Evolutionary conservation across 116 monocot genomes (phyloP).

Genomic region (Iris pallida): DNA sequence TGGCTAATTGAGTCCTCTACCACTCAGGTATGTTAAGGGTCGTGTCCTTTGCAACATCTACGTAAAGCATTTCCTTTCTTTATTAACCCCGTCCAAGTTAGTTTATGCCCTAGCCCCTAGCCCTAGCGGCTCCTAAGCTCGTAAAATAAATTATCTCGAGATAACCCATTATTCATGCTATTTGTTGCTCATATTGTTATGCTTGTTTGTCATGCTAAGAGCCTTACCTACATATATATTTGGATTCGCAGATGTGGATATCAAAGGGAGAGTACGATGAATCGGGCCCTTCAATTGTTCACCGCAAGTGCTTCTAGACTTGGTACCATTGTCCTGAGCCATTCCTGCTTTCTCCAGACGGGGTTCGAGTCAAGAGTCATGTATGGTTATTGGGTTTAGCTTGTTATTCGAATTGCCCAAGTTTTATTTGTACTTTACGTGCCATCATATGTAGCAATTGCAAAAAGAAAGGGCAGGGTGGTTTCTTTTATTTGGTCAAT

Average conservation of each 20-base stretch:
- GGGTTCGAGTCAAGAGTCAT: not conserved
- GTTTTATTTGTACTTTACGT: not conserved
- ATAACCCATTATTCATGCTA: no score
- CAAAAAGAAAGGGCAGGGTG: not conserved
- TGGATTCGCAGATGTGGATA: constrained; percentile 9
- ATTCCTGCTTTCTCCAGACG: not conserved
- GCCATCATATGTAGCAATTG: not conserved
- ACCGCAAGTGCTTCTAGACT: constrained; percentile 13
- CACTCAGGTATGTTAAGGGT: no score
- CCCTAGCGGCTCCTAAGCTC: no score
- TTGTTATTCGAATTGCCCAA: not conserved
- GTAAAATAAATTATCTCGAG: no score
- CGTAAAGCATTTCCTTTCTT: no score
- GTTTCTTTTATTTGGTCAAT: not conserved
- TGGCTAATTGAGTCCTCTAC: no score
- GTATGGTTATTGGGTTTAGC: not conserved
- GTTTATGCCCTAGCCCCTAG: no score
- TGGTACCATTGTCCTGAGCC: not conserved
- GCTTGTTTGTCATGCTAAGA: no score
- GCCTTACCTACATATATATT: no score
- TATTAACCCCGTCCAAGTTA: no score
- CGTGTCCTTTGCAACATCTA: no score
- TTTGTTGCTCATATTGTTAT: no score
- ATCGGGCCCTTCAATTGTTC: constrained; percentile 12
- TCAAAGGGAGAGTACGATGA: constrained; percentile 9